Evolutionary conservation across 768 basidiomycete species (phyloP), one percentile per base, ranked within the genome.

Genomic region (Lanmaoa pseudosensibilis): DNA sequence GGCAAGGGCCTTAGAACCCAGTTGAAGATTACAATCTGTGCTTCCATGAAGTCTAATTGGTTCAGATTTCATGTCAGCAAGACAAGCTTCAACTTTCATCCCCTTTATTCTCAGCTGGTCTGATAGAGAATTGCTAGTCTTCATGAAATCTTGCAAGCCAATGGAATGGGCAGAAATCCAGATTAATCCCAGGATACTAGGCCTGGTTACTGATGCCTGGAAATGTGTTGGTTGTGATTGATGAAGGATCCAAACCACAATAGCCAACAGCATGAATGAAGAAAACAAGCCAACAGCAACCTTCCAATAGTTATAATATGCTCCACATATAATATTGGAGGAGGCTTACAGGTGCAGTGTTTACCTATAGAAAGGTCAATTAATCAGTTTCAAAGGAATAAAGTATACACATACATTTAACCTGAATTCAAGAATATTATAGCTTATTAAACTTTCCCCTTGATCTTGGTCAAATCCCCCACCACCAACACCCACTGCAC

Each of bases 361-460:
- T 54, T 3, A 47, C 46, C 53, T 54, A 4, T 0, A 34, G 5
- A 36, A 52, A 9, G 21, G 0, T 46, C 12, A 33, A 21, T 1
- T 3, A 19, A 21, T 27, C 11, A 19, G 10, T 1, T 5, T 3
- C 5, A 45, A n/a, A 30, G 10, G 30, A 12, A 32, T 8, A 33
- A 12, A 33, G 34, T 3, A 47, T 16, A 32, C 33, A 54, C 46
- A 54, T 13, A 54, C 53, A 54, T 54, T 54, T 1, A 54, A 19
- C 23, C 46, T 54, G 21, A 48, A 6, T 21, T 33, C 11, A 39
- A 54, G 46, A 4, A 34, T 19, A 2, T 1, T 0, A 25, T 33
- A 5, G 4, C 8, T 34, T n/a, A 47, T 19, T 13, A 11, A 33
- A 4, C 46, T 48, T 7, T 34, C 39, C 3, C 23, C 38, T 41